Percentiles rank a stretch among this genome's conserved stretches.
phyloP scores from a whole-genome alignment of 116 monocot genomes.

The Posidonia oceanica region DNA sequence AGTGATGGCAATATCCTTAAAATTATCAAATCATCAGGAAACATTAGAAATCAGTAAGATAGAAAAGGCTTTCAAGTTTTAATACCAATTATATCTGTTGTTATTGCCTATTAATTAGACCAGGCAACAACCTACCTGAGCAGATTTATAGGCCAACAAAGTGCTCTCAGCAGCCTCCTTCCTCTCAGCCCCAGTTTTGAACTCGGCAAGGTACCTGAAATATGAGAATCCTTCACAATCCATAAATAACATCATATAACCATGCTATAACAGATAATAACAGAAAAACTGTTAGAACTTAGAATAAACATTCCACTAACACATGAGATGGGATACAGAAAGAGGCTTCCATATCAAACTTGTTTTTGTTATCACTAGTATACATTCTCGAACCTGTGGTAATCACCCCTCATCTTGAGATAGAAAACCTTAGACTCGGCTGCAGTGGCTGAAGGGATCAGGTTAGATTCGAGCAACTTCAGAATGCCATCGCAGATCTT shows the following conservation, averaged over 20 bases:
- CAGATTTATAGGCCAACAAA: slow-evolving; percentile 43
- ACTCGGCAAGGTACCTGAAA: slow-evolving; percentile 45
- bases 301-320: too few species aligned
- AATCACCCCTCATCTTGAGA: slow-evolving; percentile 74
- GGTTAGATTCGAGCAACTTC: slow-evolving; percentile 48
- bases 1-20: slow-evolving; percentile 36
- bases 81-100: not conserved
- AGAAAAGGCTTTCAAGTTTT: not conserved
- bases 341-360: not conserved
- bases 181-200: slow-evolving; percentile 37
- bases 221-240: not conserved
- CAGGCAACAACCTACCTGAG: slow-evolving; percentile 25
- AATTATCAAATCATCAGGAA: not conserved
- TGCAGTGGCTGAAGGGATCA: slow-evolving; percentile 35
- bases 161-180: slow-evolving; percentile 53
- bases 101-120: too few species aligned
- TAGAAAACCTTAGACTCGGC: slow-evolving; percentile 74
- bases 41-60: not conserved
- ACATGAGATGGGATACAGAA: too few species aligned
- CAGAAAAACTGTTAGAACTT: not conserved
- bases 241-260: not conserved
- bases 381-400: slow-evolving; percentile 30
- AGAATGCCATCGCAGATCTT: slow-evolving; percentile 57
- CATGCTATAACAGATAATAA: not conserved
- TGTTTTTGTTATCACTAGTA: not conserved